A percentile compares a stretch with the other conserved stretches of the same genome.
These are phyloP conservation scores for Phycomyces blakesleeanus DNA, from an alignment of 192 early-diverging fungal species.

Conservation along the genomic window DNA sequence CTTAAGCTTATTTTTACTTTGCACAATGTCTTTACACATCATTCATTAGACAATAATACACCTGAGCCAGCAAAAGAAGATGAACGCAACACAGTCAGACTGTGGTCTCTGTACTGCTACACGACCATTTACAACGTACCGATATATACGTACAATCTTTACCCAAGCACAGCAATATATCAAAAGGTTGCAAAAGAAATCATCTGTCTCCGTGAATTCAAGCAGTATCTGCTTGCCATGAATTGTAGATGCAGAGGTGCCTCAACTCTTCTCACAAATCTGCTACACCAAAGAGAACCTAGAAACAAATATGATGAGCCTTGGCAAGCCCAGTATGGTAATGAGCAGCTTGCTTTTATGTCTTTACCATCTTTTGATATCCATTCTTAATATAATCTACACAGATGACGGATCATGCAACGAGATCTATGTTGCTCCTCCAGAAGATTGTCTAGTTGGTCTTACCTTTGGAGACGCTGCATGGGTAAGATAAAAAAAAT, in stretches of 20 bases:
- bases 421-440: constrained; percentile 52
- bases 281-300: constrained; percentile 55
- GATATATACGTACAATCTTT: constrained; percentile 58
- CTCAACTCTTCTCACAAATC: constrained; percentile 59
- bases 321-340: constrained; percentile 67
- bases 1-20: no score
- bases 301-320: constrained; percentile 50
- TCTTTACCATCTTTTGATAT: no score
- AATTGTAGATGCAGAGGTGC: constrained; percentile 55
- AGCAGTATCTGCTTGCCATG: constrained; percentile 49
- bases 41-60: constrained; percentile 41
- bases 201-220: constrained; percentile 48
- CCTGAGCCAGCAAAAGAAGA: constrained; percentile 55
- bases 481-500: constrained; percentile 27
- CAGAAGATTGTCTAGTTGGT: constrained; percentile 57
- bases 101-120: constrained; percentile 63
- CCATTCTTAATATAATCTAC: no score
- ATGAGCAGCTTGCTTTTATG: no score
- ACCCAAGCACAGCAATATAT: constrained; percentile 58
- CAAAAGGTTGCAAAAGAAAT: constrained; percentile 54
- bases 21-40: not conserved
- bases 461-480: constrained; percentile 55
- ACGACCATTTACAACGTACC: constrained; percentile 46
- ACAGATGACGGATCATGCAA: constrained; percentile 61
- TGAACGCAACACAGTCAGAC: constrained; percentile 61